These are phyloP conservation scores for Colletotrichum sp. DNA, from an alignment of 2,329 filamentous ascomycete species.

Conservation along the genomic window DNA sequence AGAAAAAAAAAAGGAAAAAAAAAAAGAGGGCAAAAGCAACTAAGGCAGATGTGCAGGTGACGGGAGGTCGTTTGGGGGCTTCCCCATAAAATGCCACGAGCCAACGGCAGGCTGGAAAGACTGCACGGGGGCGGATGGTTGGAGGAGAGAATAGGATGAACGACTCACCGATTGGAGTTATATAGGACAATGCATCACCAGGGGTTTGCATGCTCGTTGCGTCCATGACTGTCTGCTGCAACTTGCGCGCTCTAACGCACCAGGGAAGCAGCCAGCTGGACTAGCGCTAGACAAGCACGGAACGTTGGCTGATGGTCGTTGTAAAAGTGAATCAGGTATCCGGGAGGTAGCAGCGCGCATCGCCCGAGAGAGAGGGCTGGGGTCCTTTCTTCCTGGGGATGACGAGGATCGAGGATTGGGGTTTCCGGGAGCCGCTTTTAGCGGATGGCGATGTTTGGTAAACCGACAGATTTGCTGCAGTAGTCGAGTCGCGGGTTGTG, in stretches of 20 bases:
- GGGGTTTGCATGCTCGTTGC: slow-evolving; percentile 48
- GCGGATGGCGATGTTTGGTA: background rate
- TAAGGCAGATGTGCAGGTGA: slow-evolving; percentile 14
- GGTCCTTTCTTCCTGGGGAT: background rate
- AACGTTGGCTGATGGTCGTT: slow-evolving; percentile 10
- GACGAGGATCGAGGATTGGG: background rate
- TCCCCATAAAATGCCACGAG: slow-evolving; percentile 38
- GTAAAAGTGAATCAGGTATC: background rate
- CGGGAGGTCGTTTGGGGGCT: slow-evolving; percentile 8
- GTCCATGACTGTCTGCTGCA: slow-evolving; percentile 36
- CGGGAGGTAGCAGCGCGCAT: background rate
- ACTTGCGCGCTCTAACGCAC: slow-evolving; percentile 22
- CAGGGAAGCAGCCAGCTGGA: slow-evolving; percentile 11
- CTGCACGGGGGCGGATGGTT: slow-evolving; percentile 57
- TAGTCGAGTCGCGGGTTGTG: background rate
- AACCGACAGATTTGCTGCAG: background rate
- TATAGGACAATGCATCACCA: slow-evolving; percentile 52
- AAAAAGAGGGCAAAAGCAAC: background rate
- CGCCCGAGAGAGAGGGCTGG: background rate
- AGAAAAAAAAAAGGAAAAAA: background rate
- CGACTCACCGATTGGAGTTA: slow-evolving; percentile 61
- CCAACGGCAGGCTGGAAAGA: slow-evolving; percentile 50
- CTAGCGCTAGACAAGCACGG: slow-evolving; percentile 10
- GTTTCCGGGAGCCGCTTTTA: background rate
- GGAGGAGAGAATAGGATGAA: slow-evolving; percentile 34